phyloP scores from a whole-genome alignment of 2,329 filamentous ascomycete species.

The Stemphylium lycopersici region DNA sequence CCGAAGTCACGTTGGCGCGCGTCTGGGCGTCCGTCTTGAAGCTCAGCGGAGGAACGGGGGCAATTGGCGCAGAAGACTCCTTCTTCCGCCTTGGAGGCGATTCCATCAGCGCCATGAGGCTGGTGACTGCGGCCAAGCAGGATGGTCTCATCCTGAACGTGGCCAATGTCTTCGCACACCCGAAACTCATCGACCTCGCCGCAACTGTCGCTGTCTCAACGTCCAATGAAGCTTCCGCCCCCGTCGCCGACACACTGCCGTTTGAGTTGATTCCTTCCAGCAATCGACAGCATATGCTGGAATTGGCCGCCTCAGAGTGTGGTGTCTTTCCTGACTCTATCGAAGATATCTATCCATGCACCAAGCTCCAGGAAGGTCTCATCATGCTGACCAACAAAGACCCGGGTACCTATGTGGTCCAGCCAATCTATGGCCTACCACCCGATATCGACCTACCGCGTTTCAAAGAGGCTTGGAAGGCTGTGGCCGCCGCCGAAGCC shows the following conservation, averaged over 20 bases:
- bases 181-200: conserved; percentile 54
- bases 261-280: conserved; percentile 34
- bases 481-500: conserved; percentile 50
- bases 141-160: conserved; percentile 51
- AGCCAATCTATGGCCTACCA: conserved; percentile 50
- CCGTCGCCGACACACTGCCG: conserved; percentile 23
- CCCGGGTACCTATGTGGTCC: conserved; percentile 42
- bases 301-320: conserved; percentile 39
- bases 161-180: conserved; percentile 53
- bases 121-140: conserved; percentile 51
- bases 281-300: conserved; percentile 25
- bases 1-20: conserved; percentile 29
- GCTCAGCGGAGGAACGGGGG: conserved; percentile 37
- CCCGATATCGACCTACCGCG: conserved; percentile 31
- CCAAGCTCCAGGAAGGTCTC: conserved; percentile 41
- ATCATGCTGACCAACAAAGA: conserved; percentile 40
- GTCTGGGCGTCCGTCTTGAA: conserved; percentile 52
- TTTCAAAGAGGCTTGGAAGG: conserved; percentile 56
- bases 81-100: conserved; percentile 57
- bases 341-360: conserved; percentile 43
- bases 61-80: conserved; percentile 52
- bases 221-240: conserved; percentile 23
- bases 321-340: conserved; percentile 30
- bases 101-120: conserved; percentile 55
- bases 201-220: conserved; percentile 27